These are phyloP conservation scores for Lactuca saligna DNA, from an alignment of 129 eudicot genomes.

Conservation along the genomic window DNA sequence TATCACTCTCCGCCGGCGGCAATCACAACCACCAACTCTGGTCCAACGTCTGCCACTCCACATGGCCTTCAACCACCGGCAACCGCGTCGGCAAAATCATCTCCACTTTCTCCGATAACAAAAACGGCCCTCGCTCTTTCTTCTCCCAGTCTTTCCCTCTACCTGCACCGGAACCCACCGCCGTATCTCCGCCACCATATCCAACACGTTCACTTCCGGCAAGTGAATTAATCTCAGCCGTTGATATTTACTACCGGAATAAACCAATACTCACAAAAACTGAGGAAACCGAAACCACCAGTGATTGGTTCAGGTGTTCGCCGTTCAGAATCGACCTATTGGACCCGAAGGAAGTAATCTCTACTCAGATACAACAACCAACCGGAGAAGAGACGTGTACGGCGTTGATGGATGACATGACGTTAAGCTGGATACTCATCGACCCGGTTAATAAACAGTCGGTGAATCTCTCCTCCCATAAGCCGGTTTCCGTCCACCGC, in stretches of 20 bases:
- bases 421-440: conserved; percentile 74
- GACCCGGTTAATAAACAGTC: conserved; percentile 49
- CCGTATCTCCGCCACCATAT: neutral
- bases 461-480: conserved; percentile 60
- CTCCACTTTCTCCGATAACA: conserved; percentile 37
- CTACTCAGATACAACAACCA: conserved; percentile 45
- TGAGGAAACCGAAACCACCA: conserved; percentile 63
- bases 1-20: neutral
- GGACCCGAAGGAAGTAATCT: conserved; percentile 66
- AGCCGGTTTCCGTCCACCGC: conserved; percentile 67
- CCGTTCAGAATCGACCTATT: conserved; percentile 82
- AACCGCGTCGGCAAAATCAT: conserved; percentile 42
- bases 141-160: conserved; percentile 62
- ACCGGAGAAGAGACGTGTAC: conserved; percentile 40
- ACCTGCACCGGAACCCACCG: conserved; percentile 26
- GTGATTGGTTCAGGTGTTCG: conserved; percentile 77
- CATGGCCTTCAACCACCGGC: conserved; percentile 88
- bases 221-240: conserved; percentile 62
- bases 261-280: conserved; percentile 45
- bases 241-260: conserved; percentile 50
- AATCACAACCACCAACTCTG: conserved; percentile 42
- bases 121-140: conserved; percentile 58
- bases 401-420: conserved; percentile 36
- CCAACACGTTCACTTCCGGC: conserved; percentile 20
- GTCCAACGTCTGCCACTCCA: conserved; percentile 55